Evolutionary conservation across 2,329 filamentous ascomycete genomes (phyloP).

Genomic region (Penicillium freii): DNA sequence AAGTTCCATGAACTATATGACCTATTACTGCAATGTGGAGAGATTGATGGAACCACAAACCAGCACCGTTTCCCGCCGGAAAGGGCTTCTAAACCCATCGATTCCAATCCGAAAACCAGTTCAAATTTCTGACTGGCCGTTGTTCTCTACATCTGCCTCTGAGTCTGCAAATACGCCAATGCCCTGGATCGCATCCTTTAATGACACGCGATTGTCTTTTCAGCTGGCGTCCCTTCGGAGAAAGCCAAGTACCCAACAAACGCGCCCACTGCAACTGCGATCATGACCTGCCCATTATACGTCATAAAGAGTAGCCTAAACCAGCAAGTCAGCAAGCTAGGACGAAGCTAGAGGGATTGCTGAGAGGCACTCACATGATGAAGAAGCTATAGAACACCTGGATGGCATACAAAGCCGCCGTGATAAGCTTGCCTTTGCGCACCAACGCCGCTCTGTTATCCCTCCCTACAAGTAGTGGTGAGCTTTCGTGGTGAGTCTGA

Average conservation of each 20-base stretch:
- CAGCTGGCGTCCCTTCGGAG: slow-evolving; percentile 65
- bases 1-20: slow-evolving; percentile 46
- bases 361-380: slow-evolving; percentile 76
- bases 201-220: slow-evolving; percentile 90
- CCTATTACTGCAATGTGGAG: neutral
- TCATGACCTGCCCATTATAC: slow-evolving; percentile 99
- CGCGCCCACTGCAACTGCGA: slow-evolving; percentile 82
- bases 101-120: neutral
- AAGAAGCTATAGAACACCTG: slow-evolving; percentile 99
- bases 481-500: slow-evolving; percentile 55
- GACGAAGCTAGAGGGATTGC: neutral
- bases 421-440: slow-evolving; percentile 71
- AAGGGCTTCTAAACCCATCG: neutral
- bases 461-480: slow-evolving; percentile 74
- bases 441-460: slow-evolving; percentile 58
- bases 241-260: slow-evolving; percentile 86
- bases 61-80: neutral
- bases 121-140: neutral
- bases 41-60: neutral
- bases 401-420: slow-evolving; percentile 79
- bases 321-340: neutral
- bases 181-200: slow-evolving; percentile 43
- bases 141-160: neutral
- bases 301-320: slow-evolving; percentile 96
- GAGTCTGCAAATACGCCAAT: neutral